Evolutionary conservation across 2,329 filamentous ascomycete genomes (phyloP).

Genomic region (Aspergillus sp.): DNA sequence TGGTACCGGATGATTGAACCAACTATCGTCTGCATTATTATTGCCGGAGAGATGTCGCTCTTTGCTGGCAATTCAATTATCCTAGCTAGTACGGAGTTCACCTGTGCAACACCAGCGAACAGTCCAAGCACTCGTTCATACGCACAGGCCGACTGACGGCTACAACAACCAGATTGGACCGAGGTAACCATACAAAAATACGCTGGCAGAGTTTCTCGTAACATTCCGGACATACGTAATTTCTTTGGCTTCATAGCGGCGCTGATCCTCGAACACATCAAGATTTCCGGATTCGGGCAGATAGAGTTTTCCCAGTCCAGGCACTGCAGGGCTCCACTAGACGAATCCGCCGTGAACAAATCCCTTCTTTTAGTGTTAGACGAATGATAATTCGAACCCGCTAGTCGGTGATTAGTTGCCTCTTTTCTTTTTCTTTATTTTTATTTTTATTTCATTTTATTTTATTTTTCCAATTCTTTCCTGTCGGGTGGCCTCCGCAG

Average conservation of each 20-base stretch:
- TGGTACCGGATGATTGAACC: constrained; percentile 3
- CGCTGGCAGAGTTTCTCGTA: background rate
- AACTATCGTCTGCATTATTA: background rate
- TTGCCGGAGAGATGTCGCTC: background rate
- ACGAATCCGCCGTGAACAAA: constrained; percentile 1
- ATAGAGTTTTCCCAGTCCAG: constrained; percentile 19
- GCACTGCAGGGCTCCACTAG: constrained; percentile 11
- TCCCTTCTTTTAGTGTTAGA: constrained; percentile 10
- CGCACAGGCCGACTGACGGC: background rate
- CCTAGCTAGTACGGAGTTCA: too few relatives aligned
- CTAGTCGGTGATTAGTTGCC: constrained; percentile 5
- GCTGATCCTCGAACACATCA: constrained; percentile 10
- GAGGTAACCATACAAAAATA: background rate
- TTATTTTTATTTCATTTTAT: background rate
- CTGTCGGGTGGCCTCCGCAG: background rate
- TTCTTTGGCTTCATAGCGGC: constrained; percentile 4
- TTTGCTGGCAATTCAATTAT: background rate
- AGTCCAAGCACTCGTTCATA: too few relatives aligned
- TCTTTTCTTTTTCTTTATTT: background rate
- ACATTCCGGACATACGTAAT: background rate
- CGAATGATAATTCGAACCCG: constrained; percentile 2
- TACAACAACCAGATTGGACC: background rate
- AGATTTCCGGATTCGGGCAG: constrained; percentile 19
- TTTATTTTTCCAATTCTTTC: background rate
- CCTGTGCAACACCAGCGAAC: background rate